Evolutionary conservation across 176 grass and related monocot genomes (phyloP), one percentile per base, ranked within the genome.

Genomic region (Triticum turgidum): DNA sequence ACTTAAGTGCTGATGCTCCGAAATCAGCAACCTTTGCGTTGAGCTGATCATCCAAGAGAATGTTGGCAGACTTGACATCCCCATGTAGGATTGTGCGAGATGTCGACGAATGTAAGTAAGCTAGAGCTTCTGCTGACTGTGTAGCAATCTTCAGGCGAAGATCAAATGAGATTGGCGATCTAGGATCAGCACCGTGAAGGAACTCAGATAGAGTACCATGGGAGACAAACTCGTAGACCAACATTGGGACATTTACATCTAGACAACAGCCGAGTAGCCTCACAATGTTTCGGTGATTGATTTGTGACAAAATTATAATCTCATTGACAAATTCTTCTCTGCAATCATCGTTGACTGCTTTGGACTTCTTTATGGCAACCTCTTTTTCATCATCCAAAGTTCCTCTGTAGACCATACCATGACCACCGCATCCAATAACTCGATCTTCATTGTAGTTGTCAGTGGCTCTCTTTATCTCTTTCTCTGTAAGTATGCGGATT

Each of bases 1-100:
- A 64, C 54, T 87, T 87, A 0, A 87, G 84, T 17, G 83, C 34
- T 71, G 87, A 94, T 39, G 86, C 89, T 10, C 89, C 92, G 33
- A 91, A 91, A 76, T 94, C 89, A 5, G 84, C 49, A 27, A 88
- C 72, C 72, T 75, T 75, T 75, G 41, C 72, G 1, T 51, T 75
- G 21, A 75, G 3, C 42, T 75, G 13, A 10, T 10, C 72, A 75
- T 75, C 72, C 3, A 75, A 27, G 6, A 75, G 41, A 51, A 75
- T 75, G 13, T 75, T 75, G 6, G 72, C 72, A 49, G 72, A 75
- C 15, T 49, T 75, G 1, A 49, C 22, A 75, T 75, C 72, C 0
- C 72, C 72, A 75, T 75, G 72, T 5, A 75, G 22, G 41, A 75
- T 75, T 3, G 72, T 49, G 22, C 72, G 72, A 27, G 72, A 49